Evolutionary conservation across 73 alveolate genomes (phyloP), one percentile per base, ranked within the genome.

Genomic region (Blepharisma stoltei): DNA sequence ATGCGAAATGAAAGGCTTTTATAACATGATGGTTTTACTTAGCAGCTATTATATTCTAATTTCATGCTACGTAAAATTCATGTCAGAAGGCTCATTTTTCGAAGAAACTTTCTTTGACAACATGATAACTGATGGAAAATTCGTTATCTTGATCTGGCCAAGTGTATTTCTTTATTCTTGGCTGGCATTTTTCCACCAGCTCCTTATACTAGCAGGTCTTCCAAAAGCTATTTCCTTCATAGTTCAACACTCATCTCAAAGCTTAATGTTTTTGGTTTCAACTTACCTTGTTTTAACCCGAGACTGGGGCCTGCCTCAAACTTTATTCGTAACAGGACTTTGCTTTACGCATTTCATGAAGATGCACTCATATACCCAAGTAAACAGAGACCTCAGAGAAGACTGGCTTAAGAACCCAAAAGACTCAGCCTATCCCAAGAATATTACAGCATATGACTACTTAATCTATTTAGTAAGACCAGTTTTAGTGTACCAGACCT

Each of bases 281-380:
- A 52, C 66, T 2, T 52, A 52, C 23, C 23, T 52, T 11, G 66
- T 20, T 52, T 11, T 52, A 14, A 52, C 27, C 23, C n/a, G 66
- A 52, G 23, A 52, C 0, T 52, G 66, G 66, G 66, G 66, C n/a
- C 4, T 52, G n/a, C n/a, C 27, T 52, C 66, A 52, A 20, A 52
- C 27, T 1, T 52, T 52, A 20, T 52, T 14, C 23, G 66, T 52
- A 52, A 52, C 23, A 20, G 23, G n/a, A 20, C 66, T 52, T 14
- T 11, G 27, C 23, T 52, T 52, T 52, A 52, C 66, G 3, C 66
- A 52, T 52, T 52, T 52, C 23, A 52, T 52, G 66, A 52, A 52
- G 23, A 52, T 52, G 66, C 66, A 52, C 23, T 52, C 66, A 20
- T 52, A 52, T 52, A 52, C 66, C 23, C n/a, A 14, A 20, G 66